These are phyloP conservation scores for Podila verticillata DNA, from an alignment of 192 early-diverging fungal genomes.

Conservation along the genomic window DNA sequence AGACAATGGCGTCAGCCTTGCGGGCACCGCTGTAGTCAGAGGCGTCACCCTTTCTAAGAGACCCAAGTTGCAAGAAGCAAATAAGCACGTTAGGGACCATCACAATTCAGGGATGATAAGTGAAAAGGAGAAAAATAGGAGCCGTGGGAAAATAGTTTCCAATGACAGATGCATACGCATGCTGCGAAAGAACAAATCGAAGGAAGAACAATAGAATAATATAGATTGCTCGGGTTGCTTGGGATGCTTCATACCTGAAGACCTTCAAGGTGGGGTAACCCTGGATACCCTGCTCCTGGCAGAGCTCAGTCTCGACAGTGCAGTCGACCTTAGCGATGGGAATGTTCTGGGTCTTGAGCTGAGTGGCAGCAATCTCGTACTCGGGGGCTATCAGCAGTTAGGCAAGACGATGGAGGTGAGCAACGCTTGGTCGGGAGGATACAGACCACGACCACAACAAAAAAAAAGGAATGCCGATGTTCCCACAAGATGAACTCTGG, in stretches of 20 bases:
- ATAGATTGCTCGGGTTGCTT: too few relatives aligned
- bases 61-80: not conserved
- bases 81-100: not conserved
- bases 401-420: not conserved
- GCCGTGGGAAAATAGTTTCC: too few relatives aligned
- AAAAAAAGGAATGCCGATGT: not conserved
- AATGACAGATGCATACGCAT: too few relatives aligned
- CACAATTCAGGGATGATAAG: not conserved
- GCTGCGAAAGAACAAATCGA: too few relatives aligned
- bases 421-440: too few relatives aligned
- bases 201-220: too few relatives aligned
- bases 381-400: conserved; percentile 77
- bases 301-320: conserved; percentile 86
- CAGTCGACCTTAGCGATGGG: conserved; percentile 97
- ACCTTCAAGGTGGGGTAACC: conserved; percentile 97
- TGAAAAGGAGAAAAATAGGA: not conserved
- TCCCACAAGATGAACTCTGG: not conserved
- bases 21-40: conserved; percentile 89
- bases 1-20: conserved; percentile 86
- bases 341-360: conserved; percentile 79
- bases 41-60: conserved; percentile 64
- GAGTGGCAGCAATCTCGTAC: conserved; percentile 91
- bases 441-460: too few relatives aligned
- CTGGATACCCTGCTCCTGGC: conserved; percentile 80
- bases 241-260: conserved; percentile 63